phyloP scores from a whole-genome alignment of 805 yeast genomes.

The Suhomyces vadensis region DNA sequence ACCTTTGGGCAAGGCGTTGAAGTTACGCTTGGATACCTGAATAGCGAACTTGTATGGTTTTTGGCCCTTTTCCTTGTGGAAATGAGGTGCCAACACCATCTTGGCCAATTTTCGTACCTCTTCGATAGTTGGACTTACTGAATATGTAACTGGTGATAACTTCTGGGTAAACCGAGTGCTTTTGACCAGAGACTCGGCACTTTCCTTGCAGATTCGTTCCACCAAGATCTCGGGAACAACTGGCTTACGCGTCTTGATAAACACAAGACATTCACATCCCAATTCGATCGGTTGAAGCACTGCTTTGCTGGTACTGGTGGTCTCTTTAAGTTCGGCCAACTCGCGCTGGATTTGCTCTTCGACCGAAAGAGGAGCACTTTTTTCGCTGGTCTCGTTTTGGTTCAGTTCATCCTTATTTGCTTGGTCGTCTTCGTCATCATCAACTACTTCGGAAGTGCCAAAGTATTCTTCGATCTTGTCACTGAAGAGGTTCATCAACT shows the following conservation, averaged over 20 bases:
- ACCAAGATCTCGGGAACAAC: constrained; percentile 77
- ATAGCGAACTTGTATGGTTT: constrained; percentile 67
- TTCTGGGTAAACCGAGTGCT: constrained; percentile 75
- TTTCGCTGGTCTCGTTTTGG: constrained; percentile 18
- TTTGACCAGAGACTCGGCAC: constrained; percentile 50
- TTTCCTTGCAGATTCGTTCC: constrained; percentile 59
- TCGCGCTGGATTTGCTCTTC: constrained; percentile 79
- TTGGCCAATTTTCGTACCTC: constrained; percentile 64
- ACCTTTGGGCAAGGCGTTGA: constrained; percentile 67
- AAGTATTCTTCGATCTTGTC: constrained; percentile 40
- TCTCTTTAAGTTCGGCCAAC: constrained; percentile 57
- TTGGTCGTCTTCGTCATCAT: constrained; percentile 24
- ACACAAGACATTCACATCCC: constrained; percentile 81
- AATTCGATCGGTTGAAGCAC: constrained; percentile 60
- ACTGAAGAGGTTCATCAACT: constrained; percentile 57
- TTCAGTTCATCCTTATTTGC: constrained; percentile 31
- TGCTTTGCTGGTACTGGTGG: constrained; percentile 42
- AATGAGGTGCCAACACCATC: constrained; percentile 64
- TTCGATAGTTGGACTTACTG: constrained; percentile 70
- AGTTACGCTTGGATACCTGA: constrained; percentile 75
- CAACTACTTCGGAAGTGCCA: constrained; percentile 20
- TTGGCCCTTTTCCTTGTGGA: constrained; percentile 50
- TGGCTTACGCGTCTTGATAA: constrained; percentile 78
- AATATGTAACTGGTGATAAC: constrained; percentile 73
- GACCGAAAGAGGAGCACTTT: constrained; percentile 45